Conservation (phyloP, 164 flowering plant species). For the Aristolochia californica region DNA sequence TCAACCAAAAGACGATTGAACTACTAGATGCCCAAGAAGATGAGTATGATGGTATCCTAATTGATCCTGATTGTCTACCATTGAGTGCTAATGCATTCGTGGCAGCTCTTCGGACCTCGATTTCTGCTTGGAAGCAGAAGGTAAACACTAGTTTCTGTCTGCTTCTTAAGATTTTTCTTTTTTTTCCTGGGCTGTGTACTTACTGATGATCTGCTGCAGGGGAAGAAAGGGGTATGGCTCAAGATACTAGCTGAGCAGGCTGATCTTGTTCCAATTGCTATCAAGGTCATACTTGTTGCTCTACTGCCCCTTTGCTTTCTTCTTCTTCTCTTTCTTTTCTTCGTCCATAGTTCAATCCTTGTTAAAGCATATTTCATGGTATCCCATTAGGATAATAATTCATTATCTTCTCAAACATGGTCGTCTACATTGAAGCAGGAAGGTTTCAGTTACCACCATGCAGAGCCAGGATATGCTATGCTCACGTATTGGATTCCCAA, state of each 20-base stretch:
- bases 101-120: slow-evolving; percentile 31
- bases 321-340: neutral
- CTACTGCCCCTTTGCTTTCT: neutral
- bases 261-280: slow-evolving; percentile 59
- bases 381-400: neutral
- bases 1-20: slow-evolving; percentile 13
- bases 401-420: neutral
- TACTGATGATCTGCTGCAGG: slow-evolving; percentile 23
- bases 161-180: neutral
- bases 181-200: neutral
- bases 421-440: slow-evolving; percentile 23
- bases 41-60: slow-evolving; percentile 43
- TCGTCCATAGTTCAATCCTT: neutral
- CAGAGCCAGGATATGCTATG: slow-evolving; percentile 55
- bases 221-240: slow-evolving; percentile 51
- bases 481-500: slow-evolving; percentile 55
- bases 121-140: slow-evolving; percentile 41
- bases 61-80: slow-evolving; percentile 40
- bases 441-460: slow-evolving; percentile 54
- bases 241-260: slow-evolving; percentile 35
- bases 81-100: slow-evolving; percentile 37
- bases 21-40: slow-evolving; percentile 43
- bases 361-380: neutral
- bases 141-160: slow-evolving; percentile 9
- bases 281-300: slow-evolving; percentile 23